phyloP scores from a whole-genome alignment of 225 moss, liverwort and hornwort genomes.

The Rhytidiadelphus loreus region DNA sequence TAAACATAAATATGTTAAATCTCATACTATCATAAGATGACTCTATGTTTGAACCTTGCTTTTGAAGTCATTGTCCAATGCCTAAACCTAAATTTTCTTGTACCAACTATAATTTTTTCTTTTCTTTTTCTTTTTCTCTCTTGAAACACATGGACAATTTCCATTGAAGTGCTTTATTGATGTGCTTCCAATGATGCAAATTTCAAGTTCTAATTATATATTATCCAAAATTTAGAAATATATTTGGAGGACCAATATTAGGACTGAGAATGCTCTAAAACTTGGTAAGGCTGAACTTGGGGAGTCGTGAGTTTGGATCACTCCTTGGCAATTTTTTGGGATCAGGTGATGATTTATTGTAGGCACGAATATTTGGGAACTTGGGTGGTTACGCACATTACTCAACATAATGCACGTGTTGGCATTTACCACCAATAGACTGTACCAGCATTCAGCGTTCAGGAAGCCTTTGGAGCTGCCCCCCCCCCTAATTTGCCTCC shows the following conservation, averaged over 20 bases:
- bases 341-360: neutral
- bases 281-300: neutral
- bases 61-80: neutral
- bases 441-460: too few species aligned
- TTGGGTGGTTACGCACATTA: neutral
- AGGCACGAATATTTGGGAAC: neutral
- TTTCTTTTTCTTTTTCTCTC: too few species aligned
- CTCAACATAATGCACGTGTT: neutral
- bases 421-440: neutral
- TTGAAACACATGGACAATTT: too few species aligned
- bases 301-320: neutral
- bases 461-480: neutral
- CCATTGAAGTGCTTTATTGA: too few species aligned
- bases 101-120: too few species aligned
- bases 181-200: neutral
- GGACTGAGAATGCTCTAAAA: neutral
- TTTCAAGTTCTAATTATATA: neutral
- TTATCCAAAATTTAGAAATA: neutral
- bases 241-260: neutral
- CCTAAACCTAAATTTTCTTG: neutral
- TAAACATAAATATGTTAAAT: too few species aligned
- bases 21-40: too few species aligned
- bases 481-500: neutral
- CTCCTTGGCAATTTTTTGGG: neutral
- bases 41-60: too few species aligned